Evolutionary conservation across 495 filamentous ascomycete genomes (phyloP), one percentile per base, ranked within the genome.

Genomic region (Aspergillus panamensis): DNA sequence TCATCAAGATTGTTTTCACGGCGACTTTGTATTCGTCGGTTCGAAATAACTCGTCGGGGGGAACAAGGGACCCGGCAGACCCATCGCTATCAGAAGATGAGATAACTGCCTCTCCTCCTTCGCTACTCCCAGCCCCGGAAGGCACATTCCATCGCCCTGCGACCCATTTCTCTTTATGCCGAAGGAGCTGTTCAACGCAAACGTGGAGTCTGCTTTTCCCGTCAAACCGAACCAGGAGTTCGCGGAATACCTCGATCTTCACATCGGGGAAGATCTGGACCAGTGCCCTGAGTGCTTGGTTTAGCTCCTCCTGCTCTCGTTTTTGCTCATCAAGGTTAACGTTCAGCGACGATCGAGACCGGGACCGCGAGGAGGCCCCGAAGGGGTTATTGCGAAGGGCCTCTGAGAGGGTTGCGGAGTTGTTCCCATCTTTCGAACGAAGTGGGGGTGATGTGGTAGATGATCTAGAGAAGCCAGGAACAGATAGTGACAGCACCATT

Each of bases 241-340:
- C 92, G 12, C 94, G 85, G 63, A 98, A 92, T n/a, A 96, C 92
- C 53, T 96, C 91, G 57, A 93, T 77, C 54, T 89, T 86, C 20
- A 96, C 78, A 70, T 96, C 86, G 6, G 94, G 94, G 62, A 98
- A 98, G 3, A 96, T 78, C 6, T 80, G 80, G 3, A 84, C 84
- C 10, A 98, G 82, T 1, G 77, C 79, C 33, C 84, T 80, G 51
- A 98, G 82, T 42, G 85, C 81, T 13, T 77, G 71, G 71, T 98
- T 98, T 19, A 96, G 75, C 37, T 88, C 86, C 40, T 81, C 76
- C 20, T 93, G 81, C 47, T 75, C 74, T 6, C 53, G 64, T 14
- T 55, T 56, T 47, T 66, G 69, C 31, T 77, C 72, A 19, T 74
- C 71, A 12, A 53, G 43, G n/a, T 63, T 51, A 16, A 57, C 25